These are phyloP conservation scores for Globisporangium uncinulatum DNA, from an alignment of 352 stramenopile genomes.

Conservation along the genomic window DNA sequence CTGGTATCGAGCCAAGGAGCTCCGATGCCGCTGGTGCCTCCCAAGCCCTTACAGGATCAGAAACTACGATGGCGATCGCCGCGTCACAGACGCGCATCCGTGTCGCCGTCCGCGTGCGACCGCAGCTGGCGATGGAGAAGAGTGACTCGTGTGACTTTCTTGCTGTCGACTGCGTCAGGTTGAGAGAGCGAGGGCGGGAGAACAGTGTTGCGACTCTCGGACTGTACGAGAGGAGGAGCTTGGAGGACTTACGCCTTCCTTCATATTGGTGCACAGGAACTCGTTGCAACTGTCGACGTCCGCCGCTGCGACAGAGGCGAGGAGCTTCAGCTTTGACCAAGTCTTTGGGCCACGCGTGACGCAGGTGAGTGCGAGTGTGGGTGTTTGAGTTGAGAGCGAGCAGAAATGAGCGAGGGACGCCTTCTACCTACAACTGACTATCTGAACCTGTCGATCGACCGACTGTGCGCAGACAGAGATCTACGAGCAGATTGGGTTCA, in stretches of 20 bases:
- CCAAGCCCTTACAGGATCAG: too few relatives aligned
- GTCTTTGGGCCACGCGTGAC: constrained; percentile 31
- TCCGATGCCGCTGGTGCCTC: background rate
- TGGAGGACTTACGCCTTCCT: too few relatives aligned
- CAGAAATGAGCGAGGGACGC: background rate
- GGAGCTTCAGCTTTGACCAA: constrained; percentile 47
- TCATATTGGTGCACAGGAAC: constrained; percentile 11
- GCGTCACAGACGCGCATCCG: constrained; percentile 21
- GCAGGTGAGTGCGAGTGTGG: constrained; percentile 16
- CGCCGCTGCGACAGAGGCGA: constrained; percentile 9
- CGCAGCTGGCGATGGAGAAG: constrained; percentile 30
- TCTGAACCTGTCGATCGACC: too few relatives aligned
- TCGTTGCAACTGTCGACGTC: constrained; percentile 21
- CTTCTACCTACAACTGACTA: too few relatives aligned
- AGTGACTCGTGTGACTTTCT: constrained; percentile 30
- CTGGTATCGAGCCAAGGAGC: background rate
- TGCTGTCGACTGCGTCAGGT: constrained; percentile 21
- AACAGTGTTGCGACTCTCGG: too few relatives aligned
- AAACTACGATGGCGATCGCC: background rate
- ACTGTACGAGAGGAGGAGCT: background rate
- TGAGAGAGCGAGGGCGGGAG: background rate
- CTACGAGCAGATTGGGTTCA: constrained; percentile 32
- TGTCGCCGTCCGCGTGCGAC: constrained; percentile 45
- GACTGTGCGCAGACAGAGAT: constrained; percentile 17
- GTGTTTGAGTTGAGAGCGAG: background rate